Base-by-base conservation (phyloP, 257 asterid species). In the Scutellaria barbata region DNA sequence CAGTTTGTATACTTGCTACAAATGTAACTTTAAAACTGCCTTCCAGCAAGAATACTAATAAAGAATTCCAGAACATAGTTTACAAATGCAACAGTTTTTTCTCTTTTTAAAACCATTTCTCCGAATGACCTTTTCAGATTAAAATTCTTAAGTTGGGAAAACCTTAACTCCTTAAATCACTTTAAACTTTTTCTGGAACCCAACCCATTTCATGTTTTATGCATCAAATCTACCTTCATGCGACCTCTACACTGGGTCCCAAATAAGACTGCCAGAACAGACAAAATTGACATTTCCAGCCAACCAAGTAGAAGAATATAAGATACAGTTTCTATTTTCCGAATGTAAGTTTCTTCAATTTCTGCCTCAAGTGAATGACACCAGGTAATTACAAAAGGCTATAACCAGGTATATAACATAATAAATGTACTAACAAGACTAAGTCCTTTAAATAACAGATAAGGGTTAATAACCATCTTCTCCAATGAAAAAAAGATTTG, bases 281-380 rank as follows among this genome's bases (percentile, higher is more conserved):
- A 20, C 51, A 51, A 52, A 16, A 40, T 1, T 17, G 10, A 66
- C 22, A 55, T 20, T 51, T 6, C 51, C 48, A 51, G 40, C 72
- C 39, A 53, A 54, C 4, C 12, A 20, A 35, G n/a, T 67, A 7
- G 22, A 39, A 68, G 6, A 13, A 25, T 33, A 30, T 51, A 3
- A 37, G 16, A 8, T 7, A 52, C 35, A 11, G 1, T 30, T 35
- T 37, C 5, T 33, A 22, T 13, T 30, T 51, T 22, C 60, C 62
- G 52, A 16, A 37, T 41, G 53, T 18, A 30, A 30, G 35, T 30
- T 30, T 30, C 35, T 30, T 60, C 14, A 7, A 66, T 12, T 11
- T 71, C 39, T 37, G 22, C 69, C 69, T 17, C 41, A 61, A 72
- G 54, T 12, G 22, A 60, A n/a, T 20, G 18, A 57, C 43, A 30